These are phyloP conservation scores for Brettanomyces bruxellensis DNA, from an alignment of 805 yeast genomes.

Conservation along the genomic window DNA sequence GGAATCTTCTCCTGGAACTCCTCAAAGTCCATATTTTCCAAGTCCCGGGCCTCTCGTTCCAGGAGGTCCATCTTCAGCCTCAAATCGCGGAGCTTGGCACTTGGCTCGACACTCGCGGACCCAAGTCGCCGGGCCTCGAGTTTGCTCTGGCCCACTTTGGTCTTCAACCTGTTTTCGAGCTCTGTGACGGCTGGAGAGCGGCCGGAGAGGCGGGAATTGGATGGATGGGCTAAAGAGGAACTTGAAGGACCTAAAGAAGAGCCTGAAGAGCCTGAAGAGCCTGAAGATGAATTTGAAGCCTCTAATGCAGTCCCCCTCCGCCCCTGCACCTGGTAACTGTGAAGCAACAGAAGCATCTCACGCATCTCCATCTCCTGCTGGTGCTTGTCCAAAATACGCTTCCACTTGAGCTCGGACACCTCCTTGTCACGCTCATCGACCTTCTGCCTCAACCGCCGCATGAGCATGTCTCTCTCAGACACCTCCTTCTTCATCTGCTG, in stretches of 20 bases:
- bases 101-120: constrained; percentile 52
- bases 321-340: constrained; percentile 23
- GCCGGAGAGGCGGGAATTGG: neutral
- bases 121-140: constrained; percentile 32
- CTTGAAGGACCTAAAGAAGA: neutral
- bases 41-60: constrained; percentile 74
- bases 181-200: constrained; percentile 15
- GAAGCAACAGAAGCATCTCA: constrained; percentile 57
- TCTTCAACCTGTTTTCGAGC: constrained; percentile 33
- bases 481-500: constrained; percentile 52
- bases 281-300: constrained; percentile 1
- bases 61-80: constrained; percentile 78
- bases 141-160: constrained; percentile 36
- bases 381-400: constrained; percentile 56
- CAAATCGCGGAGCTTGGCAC: constrained; percentile 61
- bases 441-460: constrained; percentile 50
- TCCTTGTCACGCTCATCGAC: constrained; percentile 53
- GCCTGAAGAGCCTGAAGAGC: neutral
- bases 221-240: too few relatives aligned
- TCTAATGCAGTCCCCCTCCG: neutral
- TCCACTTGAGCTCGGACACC: constrained; percentile 53
- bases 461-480: constrained; percentile 50
- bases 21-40: constrained; percentile 79
- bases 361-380: constrained; percentile 71
- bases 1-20: constrained; percentile 25